A percentile compares a stretch with the other conserved stretches of the same genome.
Evolutionary conservation across 352 stramenopile species (phyloP).

Genomic region (Globisporangium radiosum): DNA sequence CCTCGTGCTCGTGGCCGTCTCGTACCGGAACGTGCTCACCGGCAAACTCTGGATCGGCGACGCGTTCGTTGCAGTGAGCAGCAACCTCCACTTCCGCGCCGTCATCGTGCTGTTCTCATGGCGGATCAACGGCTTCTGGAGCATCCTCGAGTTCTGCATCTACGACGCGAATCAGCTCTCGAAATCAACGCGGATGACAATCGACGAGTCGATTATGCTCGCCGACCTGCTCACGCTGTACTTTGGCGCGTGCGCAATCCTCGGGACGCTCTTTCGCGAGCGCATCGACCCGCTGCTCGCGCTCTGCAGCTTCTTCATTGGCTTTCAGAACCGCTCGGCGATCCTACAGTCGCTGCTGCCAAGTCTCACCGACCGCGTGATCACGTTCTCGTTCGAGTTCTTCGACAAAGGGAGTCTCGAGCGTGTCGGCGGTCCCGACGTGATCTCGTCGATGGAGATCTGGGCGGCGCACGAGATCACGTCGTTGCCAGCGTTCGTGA

Average conservation of each 20-base stretch:
- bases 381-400: not conserved
- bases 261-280: slow-evolving; percentile 14
- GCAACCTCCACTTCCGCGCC: slow-evolving; percentile 23
- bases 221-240: slow-evolving; percentile 30
- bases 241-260: slow-evolving; percentile 11
- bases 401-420: slow-evolving; percentile 1
- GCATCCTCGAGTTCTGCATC: slow-evolving; percentile 25
- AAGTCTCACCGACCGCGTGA: not conserved
- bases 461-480: slow-evolving; percentile 10
- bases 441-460: slow-evolving; percentile 20
- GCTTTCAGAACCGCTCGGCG: slow-evolving; percentile 10
- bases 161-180: slow-evolving; percentile 24
- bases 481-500: not conserved
- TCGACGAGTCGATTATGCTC: slow-evolving; percentile 26
- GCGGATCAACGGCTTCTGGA: slow-evolving; percentile 34
- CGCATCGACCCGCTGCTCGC: slow-evolving; percentile 20
- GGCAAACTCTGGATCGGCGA: slow-evolving; percentile 36
- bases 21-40: slow-evolving; percentile 19
- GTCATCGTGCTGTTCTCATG: slow-evolving; percentile 25
- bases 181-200: slow-evolving; percentile 16
- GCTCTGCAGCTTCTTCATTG: slow-evolving; percentile 11
- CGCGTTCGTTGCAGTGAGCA: slow-evolving; percentile 29
- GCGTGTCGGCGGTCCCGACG: slow-evolving; percentile 5
- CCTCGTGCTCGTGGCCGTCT: slow-evolving; percentile 20
- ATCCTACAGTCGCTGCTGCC: slow-evolving; percentile 3